Conservation (phyloP, 1,139 yeast species). For the Williopsis jadinii region DNA sequence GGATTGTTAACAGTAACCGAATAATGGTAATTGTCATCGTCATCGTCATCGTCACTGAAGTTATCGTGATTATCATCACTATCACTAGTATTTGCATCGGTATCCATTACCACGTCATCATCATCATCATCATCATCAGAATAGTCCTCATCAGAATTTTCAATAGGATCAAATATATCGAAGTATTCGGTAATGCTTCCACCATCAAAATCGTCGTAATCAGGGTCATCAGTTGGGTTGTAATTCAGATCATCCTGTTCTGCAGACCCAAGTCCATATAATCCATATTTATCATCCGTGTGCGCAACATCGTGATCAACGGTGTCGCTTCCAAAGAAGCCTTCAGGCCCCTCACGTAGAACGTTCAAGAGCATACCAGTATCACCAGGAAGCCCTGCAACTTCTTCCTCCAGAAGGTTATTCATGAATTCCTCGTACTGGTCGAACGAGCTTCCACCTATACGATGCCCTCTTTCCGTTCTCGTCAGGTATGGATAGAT, state of each 20-base stretch:
- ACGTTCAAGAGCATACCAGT: no score
- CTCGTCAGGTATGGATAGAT: slow-evolving; percentile 34
- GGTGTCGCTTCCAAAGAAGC: no score
- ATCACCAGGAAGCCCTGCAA: no score
- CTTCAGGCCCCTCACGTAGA: no score
- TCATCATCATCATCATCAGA: neutral
- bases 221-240: neutral
- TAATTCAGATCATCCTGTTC: no score
- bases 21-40: neutral
- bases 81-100: neutral
- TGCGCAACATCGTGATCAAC: no score
- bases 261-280: no score
- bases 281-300: no score
- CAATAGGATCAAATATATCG: neutral
- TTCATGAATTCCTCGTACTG: no score
- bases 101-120: neutral
- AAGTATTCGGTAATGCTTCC: no score
- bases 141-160: neutral
- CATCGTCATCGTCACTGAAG: neutral
- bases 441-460: neutral
- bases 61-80: neutral
- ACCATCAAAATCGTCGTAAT: neutral
- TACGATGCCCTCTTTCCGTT: slow-evolving; percentile 5
- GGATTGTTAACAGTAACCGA: no score
- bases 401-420: no score